phyloP scores from a whole-genome alignment of 139 green algal genomes.

The Pleodorina starrii region DNA sequence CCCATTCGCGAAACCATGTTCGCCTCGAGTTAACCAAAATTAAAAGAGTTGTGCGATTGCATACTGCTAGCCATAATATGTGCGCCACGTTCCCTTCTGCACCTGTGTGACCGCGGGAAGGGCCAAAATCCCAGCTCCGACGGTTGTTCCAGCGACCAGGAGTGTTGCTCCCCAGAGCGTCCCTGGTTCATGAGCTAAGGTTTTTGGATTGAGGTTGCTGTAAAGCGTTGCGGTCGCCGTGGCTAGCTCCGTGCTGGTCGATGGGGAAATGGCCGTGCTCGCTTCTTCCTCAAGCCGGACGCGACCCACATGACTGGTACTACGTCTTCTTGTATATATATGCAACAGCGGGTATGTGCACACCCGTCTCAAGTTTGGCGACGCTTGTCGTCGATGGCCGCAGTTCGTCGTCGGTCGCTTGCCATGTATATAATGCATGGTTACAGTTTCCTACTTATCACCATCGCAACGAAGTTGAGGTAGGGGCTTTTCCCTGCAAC shows the following conservation, averaged over 20 bases:
- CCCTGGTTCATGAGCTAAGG: slow-evolving; percentile 65
- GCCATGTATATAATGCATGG: neutral
- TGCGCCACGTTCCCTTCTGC: too few relatives aligned
- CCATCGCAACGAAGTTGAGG: neutral
- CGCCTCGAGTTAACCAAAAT: too few relatives aligned
- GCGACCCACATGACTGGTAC: neutral
- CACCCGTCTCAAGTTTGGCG: neutral
- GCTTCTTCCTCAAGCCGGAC: neutral
- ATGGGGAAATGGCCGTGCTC: neutral
- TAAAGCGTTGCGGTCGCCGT: slow-evolving; percentile 33
- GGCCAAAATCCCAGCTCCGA: slow-evolving; percentile 83
- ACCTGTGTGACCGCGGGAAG: slow-evolving; percentile 70
- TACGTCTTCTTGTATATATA: neutral
- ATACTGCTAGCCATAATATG: too few relatives aligned
- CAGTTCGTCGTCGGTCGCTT: neutral
- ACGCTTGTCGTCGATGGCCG: neutral
- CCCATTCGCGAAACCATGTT: too few relatives aligned
- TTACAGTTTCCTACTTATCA: neutral
- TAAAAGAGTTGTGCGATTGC: too few relatives aligned
- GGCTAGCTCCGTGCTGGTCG: neutral
- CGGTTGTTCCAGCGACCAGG: slow-evolving; percentile 76
- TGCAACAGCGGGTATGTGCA: neutral
- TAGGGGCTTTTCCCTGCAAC: neutral
- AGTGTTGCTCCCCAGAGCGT: slow-evolving; percentile 58
- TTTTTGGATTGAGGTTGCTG: slow-evolving; percentile 59